These are phyloP conservation scores for Termitomyces eurrhizus DNA, from an alignment of 768 basidiomycete species.

Conservation along the genomic window DNA sequence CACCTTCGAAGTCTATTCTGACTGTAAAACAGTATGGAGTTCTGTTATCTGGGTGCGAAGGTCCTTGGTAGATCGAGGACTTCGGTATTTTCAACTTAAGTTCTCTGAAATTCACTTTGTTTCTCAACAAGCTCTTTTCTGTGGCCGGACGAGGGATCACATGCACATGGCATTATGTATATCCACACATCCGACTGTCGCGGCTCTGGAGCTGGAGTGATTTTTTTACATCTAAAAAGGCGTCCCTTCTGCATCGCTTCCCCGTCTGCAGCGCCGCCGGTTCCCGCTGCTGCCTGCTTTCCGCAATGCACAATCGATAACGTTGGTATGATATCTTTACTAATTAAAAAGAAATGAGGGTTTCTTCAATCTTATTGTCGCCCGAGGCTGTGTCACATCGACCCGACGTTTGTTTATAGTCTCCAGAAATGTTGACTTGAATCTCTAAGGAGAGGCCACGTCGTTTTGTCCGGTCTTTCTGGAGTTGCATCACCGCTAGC, in stretches of 20 bases:
- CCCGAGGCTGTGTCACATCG: background rate
- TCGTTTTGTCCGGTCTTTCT: too few relatives aligned
- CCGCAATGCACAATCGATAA: background rate
- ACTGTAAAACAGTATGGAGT: background rate
- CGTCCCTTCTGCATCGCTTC: background rate
- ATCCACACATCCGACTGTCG: background rate
- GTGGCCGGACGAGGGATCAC: background rate
- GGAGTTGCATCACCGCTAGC: background rate
- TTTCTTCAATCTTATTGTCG: background rate
- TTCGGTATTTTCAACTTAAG: background rate
- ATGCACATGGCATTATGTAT: too few relatives aligned
- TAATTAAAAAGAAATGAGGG: background rate
- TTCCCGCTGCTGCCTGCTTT: background rate
- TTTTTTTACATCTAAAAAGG: background rate
- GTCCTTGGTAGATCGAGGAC: background rate
- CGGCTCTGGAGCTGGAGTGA: background rate
- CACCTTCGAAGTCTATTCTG: background rate
- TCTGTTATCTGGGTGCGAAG: background rate
- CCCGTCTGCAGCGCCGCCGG: background rate
- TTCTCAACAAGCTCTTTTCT: background rate
- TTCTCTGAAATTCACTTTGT: background rate
- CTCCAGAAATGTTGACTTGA: background rate
- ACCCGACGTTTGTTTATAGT: background rate
- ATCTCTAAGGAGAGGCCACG: too few relatives aligned
- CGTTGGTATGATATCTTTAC: background rate